Base-by-base conservation (phyloP, 345 rosid species). In the Boechera retrofracta region DNA sequence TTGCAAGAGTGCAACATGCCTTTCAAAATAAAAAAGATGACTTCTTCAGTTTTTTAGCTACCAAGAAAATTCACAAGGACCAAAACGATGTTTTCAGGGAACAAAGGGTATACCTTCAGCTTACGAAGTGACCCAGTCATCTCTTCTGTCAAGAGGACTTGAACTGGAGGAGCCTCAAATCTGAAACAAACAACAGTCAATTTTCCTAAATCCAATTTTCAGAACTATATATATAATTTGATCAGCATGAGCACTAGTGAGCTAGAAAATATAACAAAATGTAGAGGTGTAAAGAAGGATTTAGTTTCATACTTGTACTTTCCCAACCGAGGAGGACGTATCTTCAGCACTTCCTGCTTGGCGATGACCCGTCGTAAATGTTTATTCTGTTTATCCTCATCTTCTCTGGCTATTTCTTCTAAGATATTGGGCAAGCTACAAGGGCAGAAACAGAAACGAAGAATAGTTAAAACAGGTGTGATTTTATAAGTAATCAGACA, bases 91-190 rank as follows among this genome's bases (percentile, higher is more conserved):
- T 58, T 51, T 13, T n/a, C 0, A 36, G 48, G 48, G 56, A 76
- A 53, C 4, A n/a, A 56, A 56, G 29, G 21, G n/a, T 57, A 45
- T 77, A 90, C 98, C 89, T 92, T 94, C 18, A 91, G 82, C 77
- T 91, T 87, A 11, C 93, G 93, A 45, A 92, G 89, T 70, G 99
- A 95, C 33, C 98, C 98, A 2, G 91, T 92, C 71, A 95, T 88
- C 76, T 95, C 98, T 83, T 95, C 99, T 33, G 93, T 86, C 67
- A 95, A 85, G 18, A 92, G 86, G 42, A 95, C 99, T 73, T 92
- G 96, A 65, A 85, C 72, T 36, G 98, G 97, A 67, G 99, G 91
- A 55, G 98, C 88, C 82, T 81, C 87, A 78, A 83, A 93, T 77
- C 95, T 90, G 81, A 36, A 82, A 77, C 33, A 72, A 58, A 51